Conservation (phyloP, 139 green algal species). For the Coelastrella sp. region DNA sequence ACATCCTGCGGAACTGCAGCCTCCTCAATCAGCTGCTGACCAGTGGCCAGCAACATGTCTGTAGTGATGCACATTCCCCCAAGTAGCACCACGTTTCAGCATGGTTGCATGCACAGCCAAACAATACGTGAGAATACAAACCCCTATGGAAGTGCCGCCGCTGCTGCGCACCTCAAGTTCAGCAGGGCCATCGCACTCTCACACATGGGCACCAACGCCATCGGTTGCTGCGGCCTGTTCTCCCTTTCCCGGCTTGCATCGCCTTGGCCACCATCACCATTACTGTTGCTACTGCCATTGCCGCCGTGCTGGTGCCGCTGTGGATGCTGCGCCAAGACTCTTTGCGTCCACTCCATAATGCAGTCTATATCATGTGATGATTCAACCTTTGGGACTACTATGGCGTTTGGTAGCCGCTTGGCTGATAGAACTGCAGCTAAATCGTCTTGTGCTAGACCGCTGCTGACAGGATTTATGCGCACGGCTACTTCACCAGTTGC, state of each 20-base stretch:
- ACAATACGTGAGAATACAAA: too few relatives aligned
- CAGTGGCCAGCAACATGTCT: too few relatives aligned
- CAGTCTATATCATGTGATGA: constrained; percentile 40
- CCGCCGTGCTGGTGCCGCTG: background rate
- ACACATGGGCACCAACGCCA: constrained; percentile 58
- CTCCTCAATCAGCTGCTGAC: too few relatives aligned
- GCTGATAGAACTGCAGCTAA: constrained; percentile 51
- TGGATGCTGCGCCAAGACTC: background rate
- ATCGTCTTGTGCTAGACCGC: constrained; percentile 44
- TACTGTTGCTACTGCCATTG: background rate
- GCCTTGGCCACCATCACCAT: background rate
- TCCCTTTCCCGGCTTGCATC: background rate
- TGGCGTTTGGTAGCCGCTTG: constrained; percentile 46
- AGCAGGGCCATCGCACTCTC: constrained; percentile 58
- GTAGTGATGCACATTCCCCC: too few relatives aligned
- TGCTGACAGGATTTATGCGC: constrained; percentile 57
- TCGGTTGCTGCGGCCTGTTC: background rate
- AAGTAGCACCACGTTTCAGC: too few relatives aligned
- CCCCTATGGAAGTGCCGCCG: too few relatives aligned
- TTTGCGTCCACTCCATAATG: constrained; percentile 24
- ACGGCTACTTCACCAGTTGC: constrained; percentile 48
- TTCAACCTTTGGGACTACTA: constrained; percentile 57
- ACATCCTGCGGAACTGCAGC: too few relatives aligned
- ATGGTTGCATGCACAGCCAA: too few relatives aligned
- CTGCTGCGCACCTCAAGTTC: constrained; percentile 47